Evolutionary conservation across 2,329 filamentous ascomycete species (phyloP), one percentile per base, ranked within the genome.

Genomic region (Aspergillus texensis): DNA sequence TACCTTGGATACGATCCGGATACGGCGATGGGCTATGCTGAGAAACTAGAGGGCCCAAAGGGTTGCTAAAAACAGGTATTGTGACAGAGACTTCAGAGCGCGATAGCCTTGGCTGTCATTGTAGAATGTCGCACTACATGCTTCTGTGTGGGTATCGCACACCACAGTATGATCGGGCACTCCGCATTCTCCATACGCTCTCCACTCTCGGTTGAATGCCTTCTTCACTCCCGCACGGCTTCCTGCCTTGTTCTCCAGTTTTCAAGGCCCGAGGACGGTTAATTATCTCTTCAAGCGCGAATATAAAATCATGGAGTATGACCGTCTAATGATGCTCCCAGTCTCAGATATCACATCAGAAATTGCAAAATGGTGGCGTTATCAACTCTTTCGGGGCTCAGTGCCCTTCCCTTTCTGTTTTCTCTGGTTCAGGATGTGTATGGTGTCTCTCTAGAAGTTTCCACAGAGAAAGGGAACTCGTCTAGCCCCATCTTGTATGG

Each of bases 401-500:
- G 39, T 45, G 64, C 53, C 52, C 41, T 63, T 39, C 26, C 53
- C 10, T 32, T 64, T 14, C 21, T 64, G 21, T 56, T 62, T 28
- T 60, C 59, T 16, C 19, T 64, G 4, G 28, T 60, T 11, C 58
- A 60, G 12, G 6, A 55, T 34, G 59, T 28, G 11, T 28, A 62
- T 30, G 56, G 52, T 32, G 53, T 66, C 6, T 66, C 58, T 14
- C 48, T 68, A 48, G 41, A 61, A 11, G 61, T 69, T 0, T 64
- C 57, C 28, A 63, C 54, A 24, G 36, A 69, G 48, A 74, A 76
- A 9, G 78, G 80, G 24, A 82, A 81, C 69, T 70, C 74, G 6
- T 71, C 80, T 3, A 78, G 73, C 28, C 71, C 78, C 10, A 67
- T 77, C 12, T 72, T 78, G 60, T 81, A 81, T 72, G 80, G 79